Evolutionary conservation across 345 rosid species (phyloP), one percentile per base, ranked within the genome.

Genomic region (Conringia planisiliqua): DNA sequence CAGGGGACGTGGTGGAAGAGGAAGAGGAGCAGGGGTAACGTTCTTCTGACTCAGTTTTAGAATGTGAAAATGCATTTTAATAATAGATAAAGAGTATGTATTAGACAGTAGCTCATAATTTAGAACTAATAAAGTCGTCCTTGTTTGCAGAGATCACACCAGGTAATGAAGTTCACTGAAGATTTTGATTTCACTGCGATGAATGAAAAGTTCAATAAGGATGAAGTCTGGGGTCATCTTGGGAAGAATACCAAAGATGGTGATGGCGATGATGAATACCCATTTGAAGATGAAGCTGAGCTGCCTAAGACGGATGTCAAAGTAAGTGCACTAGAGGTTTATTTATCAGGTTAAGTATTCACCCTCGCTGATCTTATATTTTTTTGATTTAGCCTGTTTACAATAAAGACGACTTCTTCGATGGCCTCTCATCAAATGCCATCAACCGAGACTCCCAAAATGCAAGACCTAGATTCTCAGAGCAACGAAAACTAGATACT

Each of bases 171-270:
- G 71, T 91, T 91, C 71, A 85, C 89, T 1, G 96, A 91, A 86
- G 97, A 91, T 76, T 91, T 91, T 82, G 97, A 91, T 79, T 91
- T 91, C 69, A 80, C 36, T 12, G 93, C 96, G 42, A 91, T 91
- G 97, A 91, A 91, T 86, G 97, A 91, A 74, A 91, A 86, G 81
- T 91, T 91, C 78, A 91, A 91, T 26, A 91, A 91, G 84, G 91
- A 91, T 81, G 96, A 91, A 80, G 93, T 91, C 9, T 91, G 97
- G 97, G 97, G 96, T 71, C 85, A 91, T 79, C 93, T 91, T 46
- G 97, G 97, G 54, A 91, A 89, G 83, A 84, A 74, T 71, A 81
- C 74, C 70, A 86, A 83, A 71, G 75, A 77, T 52, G 78, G 64
- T 56, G 87, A 83, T 62, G 96, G 82, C 68, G 90, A 90, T 72